phyloP scores from a whole-genome alignment of 2,329 filamentous ascomycete genomes.

The Monilinia vaccinii-corymbosi region DNA sequence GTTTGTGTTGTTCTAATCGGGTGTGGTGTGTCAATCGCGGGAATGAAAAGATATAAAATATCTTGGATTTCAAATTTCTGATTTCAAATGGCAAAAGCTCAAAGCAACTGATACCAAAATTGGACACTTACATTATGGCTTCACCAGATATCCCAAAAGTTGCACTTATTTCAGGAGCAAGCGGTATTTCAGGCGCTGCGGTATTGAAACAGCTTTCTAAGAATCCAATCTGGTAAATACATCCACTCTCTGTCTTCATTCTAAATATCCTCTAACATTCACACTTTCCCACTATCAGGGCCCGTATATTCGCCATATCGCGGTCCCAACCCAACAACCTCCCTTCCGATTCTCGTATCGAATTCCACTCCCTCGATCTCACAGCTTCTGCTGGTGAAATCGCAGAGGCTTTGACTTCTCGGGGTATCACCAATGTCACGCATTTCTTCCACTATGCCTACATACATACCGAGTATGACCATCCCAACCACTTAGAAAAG shows the following conservation, averaged over 20 bases:
- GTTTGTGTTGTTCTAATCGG: background rate
- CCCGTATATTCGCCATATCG: background rate
- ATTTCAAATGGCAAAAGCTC: background rate
- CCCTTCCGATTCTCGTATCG: background rate
- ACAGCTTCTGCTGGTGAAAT: background rate
- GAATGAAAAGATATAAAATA: background rate
- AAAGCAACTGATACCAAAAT: background rate
- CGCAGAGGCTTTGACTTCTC: background rate
- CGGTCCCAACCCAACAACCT: background rate
- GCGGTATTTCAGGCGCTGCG: conserved; percentile 1
- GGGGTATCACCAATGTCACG: background rate
- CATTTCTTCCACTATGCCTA: conserved; percentile 7
- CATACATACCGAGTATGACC: background rate
- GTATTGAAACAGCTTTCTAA: background rate
- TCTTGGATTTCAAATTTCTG: background rate
- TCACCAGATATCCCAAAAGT: background rate
- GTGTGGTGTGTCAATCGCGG: background rate
- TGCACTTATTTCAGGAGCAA: conserved; percentile 1
- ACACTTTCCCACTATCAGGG: background rate
- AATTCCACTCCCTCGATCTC: background rate
- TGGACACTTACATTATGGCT: background rate
- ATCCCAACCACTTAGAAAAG: background rate
- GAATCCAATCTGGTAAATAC: background rate
- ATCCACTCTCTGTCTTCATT: background rate
- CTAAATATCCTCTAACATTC: background rate